Conservation (phyloP, 352 stramenopile species). For the Globisporangium barbulae region DNA sequence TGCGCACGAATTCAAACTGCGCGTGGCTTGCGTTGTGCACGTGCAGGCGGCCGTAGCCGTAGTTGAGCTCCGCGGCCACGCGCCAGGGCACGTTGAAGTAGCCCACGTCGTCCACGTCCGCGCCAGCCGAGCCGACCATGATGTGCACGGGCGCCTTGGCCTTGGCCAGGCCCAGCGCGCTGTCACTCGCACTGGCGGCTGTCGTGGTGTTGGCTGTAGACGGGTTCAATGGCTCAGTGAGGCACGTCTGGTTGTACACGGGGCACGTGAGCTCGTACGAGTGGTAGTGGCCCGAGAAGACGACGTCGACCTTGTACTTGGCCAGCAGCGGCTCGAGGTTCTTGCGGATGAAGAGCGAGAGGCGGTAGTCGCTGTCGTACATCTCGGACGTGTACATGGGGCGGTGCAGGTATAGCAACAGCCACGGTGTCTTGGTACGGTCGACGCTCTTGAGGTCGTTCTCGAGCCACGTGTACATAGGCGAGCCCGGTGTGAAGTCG, state of each 20-base stretch:
- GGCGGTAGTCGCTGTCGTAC: constrained; percentile 33
- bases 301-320: constrained; percentile 45
- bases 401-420: constrained; percentile 88
- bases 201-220: neutral
- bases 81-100: constrained; percentile 29
- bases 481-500: constrained; percentile 75
- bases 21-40: constrained; percentile 49
- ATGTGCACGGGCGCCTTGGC: constrained; percentile 41
- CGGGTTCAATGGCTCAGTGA: neutral
- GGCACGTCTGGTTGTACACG: constrained; percentile 40
- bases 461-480: constrained; percentile 88
- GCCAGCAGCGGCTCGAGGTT: constrained; percentile 39
- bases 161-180: constrained; percentile 22
- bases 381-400: constrained; percentile 74
- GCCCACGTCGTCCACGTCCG: constrained; percentile 28
- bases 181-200: neutral
- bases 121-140: constrained; percentile 46
- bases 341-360: constrained; percentile 35
- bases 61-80: constrained; percentile 7
- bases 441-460: constrained; percentile 79
- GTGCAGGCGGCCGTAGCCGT: constrained; percentile 47
- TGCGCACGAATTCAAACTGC: constrained; percentile 50
- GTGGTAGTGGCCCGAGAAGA: constrained; percentile 57
- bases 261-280: constrained; percentile 55
- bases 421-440: constrained; percentile 86